A percentile compares a stretch with the other conserved stretches of the same genome.
These are phyloP conservation scores for Auricularia sp. DNA, from an alignment of 768 basidiomycete genomes.

Conservation along the genomic window DNA sequence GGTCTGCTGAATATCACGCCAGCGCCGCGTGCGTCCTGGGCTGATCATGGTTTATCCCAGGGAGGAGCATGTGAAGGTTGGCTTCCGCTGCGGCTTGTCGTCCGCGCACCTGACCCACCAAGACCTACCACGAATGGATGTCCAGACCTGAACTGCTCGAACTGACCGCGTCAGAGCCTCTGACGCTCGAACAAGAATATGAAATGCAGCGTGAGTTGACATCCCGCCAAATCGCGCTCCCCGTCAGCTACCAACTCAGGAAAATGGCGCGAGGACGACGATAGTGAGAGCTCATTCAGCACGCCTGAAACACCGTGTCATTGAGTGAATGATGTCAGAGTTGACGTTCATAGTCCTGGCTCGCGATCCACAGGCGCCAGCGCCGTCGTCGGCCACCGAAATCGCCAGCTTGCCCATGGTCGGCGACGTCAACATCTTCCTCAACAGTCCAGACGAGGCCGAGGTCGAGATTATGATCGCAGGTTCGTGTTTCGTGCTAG, in stretches of 20 bases:
- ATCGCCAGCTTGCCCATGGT: constrained; percentile 52
- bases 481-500: constrained; percentile 30
- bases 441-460: constrained; percentile 57
- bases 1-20: constrained; percentile 22
- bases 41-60: constrained; percentile 26
- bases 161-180: constrained; percentile 76
- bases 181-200: constrained; percentile 71
- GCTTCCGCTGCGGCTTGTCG: constrained; percentile 3
- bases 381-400: constrained; percentile 13
- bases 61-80: constrained; percentile 35
- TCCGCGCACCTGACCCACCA: constrained; percentile 2
- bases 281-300: constrained; percentile 40
- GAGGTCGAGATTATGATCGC: constrained; percentile 94
- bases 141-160: constrained; percentile 55
- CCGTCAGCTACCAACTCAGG: constrained; percentile 27
- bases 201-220: constrained; percentile 70
- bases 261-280: constrained; percentile 79
- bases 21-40: constrained; percentile 28
- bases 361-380: constrained; percentile 21
- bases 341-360: constrained; percentile 84
- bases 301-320: not conserved
- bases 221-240: not conserved
- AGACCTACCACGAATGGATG: constrained; percentile 93
- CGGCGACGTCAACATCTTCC: constrained; percentile 87
- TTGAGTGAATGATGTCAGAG: constrained; percentile 31